Base-by-base conservation (phyloP, 2,329 filamentous ascomycete species). In the Westerdykella sp. region DNA sequence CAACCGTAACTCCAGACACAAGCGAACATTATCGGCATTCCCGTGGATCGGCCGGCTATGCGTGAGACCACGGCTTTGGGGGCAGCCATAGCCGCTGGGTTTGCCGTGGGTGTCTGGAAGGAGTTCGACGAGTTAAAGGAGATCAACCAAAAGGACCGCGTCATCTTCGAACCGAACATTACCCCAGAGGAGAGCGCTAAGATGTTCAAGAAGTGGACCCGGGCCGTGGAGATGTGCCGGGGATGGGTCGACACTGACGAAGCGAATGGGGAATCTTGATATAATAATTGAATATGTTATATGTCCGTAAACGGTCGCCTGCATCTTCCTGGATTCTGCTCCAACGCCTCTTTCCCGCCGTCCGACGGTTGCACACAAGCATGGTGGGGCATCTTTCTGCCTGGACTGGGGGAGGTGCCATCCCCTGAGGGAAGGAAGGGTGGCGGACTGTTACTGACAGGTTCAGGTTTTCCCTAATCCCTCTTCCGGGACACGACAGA, bases 61-160 rank as follows among this genome's bases (percentile, higher is more conserved):
- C 83, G 86, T 44, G 89, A 95, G 72, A 94, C 88, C 4, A 95
- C 89, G 1, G 85, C 88, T 1, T 77, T 95, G 2, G 89, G 89
- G 21, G 88, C 89, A 12, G 89, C 89, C 38, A 91, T 95, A 55
- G 87, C 89, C 13, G 89, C 89, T 7, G 89, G 86, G n/a, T 81
- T 95, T 46, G 87, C 88, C 7, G 80, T 86, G 11, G 83, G 79
- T 36, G 79, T 91, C 28, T 95, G 88, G 87, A 77, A 79, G 49
- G 77, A 80, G 57, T 80, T 93, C 44, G 77, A 81, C 22, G 85
- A 91, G 56, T 70, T 95, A 25, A 80, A 80, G 54, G 73, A 81
- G 47, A 81, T 93, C 64, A 88, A 88, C 65, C 80, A 77, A 46
- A 75, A 77, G 41, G 85, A 83, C 40, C 77, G 83, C 42, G 84